phyloP scores from a whole-genome alignment of 2,329 filamentous ascomycete species.

The Rhynchosporium agropyri region DNA sequence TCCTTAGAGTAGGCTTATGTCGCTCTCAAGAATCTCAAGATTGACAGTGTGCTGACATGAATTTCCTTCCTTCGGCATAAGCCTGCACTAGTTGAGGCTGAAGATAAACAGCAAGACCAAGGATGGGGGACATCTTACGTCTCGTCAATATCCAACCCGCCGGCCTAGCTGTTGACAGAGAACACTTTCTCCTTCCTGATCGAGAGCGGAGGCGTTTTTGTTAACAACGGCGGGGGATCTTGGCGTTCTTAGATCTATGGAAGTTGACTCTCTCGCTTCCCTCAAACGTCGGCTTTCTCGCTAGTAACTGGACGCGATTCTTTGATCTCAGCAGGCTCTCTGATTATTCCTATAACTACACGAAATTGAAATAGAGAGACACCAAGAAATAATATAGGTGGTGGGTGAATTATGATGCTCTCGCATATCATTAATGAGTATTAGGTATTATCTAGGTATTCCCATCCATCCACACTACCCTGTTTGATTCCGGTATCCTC shows the following conservation, averaged over 20 bases:
- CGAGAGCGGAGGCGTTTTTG: neutral
- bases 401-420: too few relatives aligned
- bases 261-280: neutral
- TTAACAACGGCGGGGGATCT: neutral
- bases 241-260: neutral
- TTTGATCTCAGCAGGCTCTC: too few relatives aligned
- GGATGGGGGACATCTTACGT: slow-evolving; percentile 10
- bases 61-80: neutral
- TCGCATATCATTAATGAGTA: too few relatives aligned
- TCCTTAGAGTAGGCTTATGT: neutral
- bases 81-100: neutral
- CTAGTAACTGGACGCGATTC: too few relatives aligned
- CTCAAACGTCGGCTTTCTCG: neutral
- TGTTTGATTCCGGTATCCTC: too few relatives aligned
- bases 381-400: too few relatives aligned
- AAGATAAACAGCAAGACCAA: neutral
- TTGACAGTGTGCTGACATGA: too few relatives aligned
- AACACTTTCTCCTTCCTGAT: slow-evolving; percentile 2
- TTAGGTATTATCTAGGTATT: too few relatives aligned
- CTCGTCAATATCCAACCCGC: neutral
- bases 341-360: too few relatives aligned
- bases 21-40: neutral
- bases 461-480: too few relatives aligned
- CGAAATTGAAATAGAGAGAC: too few relatives aligned
- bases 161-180: neutral